Conservation (phyloP, 441 rosid genomes). For the Eutrema salsugineum region DNA sequence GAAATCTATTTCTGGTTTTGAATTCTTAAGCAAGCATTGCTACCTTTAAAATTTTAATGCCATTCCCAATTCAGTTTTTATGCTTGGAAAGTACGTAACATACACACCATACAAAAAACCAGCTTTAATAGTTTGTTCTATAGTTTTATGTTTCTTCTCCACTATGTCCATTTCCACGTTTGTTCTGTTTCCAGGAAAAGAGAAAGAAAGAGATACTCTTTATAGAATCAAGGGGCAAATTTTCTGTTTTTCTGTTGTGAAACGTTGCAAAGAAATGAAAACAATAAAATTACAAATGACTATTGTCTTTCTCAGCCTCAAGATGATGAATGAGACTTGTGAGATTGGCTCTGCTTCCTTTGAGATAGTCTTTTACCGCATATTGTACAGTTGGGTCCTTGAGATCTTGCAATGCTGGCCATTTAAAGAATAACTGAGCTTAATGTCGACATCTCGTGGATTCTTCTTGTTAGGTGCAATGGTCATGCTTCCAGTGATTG, state of each 20-base stretch:
- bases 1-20: too few relatives aligned
- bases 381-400: not conserved
- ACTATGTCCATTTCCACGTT: not conserved
- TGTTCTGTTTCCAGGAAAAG: not conserved
- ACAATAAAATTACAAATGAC: not conserved
- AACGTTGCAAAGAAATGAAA: not conserved
- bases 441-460: constrained; percentile 87
- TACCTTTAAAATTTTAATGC: too few relatives aligned
- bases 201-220: not conserved
- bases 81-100: too few relatives aligned
- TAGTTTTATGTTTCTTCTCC: not conserved
- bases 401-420: constrained; percentile 4
- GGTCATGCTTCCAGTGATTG: constrained; percentile 44
- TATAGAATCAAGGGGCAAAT: not conserved
- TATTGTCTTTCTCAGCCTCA: not conserved
- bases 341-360: not conserved
- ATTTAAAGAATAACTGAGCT: constrained; percentile 33
- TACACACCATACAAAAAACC: not conserved
- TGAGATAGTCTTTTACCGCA: not conserved
- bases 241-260: not conserved
- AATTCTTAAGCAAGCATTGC: too few relatives aligned
- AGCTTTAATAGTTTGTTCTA: not conserved
- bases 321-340: not conserved
- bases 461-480: constrained; percentile 85
- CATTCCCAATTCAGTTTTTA: too few relatives aligned